Percentiles rank a stretch among this genome's conserved stretches.
Evolutionary conservation across 352 stramenopile species (phyloP).

Genomic region (Pythium aquatile): DNA sequence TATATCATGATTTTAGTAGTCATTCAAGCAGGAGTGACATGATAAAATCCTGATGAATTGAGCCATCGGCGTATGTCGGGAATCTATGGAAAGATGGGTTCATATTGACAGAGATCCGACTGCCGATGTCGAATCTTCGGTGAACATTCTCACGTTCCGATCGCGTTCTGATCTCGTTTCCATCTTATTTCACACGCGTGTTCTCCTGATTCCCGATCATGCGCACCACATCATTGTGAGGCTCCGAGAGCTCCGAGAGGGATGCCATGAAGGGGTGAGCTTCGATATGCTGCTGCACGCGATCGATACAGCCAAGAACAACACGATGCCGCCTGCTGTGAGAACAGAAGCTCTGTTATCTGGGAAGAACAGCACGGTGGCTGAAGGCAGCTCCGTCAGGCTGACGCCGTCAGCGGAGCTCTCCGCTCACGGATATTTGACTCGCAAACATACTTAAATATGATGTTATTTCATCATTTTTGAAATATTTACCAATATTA

Average conservation of each 20-base stretch:
- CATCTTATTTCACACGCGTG: too few species aligned
- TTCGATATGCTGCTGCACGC: conserved; percentile 73
- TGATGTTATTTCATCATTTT: neutral
- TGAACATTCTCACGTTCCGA: neutral
- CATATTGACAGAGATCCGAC: too few species aligned
- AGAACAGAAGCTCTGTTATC: neutral
- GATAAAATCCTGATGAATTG: neutral
- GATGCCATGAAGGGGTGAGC: conserved; percentile 25
- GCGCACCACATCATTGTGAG: too few species aligned
- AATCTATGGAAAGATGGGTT: neutral
- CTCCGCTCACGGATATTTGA: neutral
- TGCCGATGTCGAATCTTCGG: neutral
- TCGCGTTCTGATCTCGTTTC: neutral
- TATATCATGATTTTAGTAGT: neutral
- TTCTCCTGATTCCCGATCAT: neutral
- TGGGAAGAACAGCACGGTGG: neutral
- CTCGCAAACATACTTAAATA: too few species aligned
- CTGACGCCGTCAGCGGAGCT: neutral
- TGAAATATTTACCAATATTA: neutral
- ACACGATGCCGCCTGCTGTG: neutral
- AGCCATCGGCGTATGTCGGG: neutral
- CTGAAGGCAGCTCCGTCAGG: neutral
- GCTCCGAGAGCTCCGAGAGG: too few species aligned
- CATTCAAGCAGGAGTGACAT: neutral
- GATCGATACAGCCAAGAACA: conserved; percentile 42